These are phyloP conservation scores for Sequoia sempervirens DNA, from an alignment of 75 land plant species.

Conservation along the genomic window DNA sequence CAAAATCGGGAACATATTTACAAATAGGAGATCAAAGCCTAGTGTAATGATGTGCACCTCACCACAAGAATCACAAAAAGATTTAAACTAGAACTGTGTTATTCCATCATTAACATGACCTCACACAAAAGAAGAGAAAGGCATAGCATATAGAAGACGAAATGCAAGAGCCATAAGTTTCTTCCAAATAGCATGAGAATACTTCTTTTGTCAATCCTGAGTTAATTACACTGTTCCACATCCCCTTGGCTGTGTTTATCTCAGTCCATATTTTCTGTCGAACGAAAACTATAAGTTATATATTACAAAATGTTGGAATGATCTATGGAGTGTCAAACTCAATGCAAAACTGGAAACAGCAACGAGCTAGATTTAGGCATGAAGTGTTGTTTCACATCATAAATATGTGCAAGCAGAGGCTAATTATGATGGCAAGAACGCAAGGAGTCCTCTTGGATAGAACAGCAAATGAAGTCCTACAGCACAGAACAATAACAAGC, in stretches of 20 bases:
- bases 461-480: constrained; percentile 8
- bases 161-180: neutral
- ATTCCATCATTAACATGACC: neutral
- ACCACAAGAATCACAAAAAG: neutral
- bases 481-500: neutral
- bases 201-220: neutral
- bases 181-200: neutral
- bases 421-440: constrained; percentile 6
- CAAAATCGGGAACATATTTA: neutral
- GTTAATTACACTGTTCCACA: neutral
- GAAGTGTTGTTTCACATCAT: constrained; percentile 8
- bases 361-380: neutral
- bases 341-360: neutral
- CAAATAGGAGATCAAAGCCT: neutral
- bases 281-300: neutral
- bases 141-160: neutral
- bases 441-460: constrained; percentile 3
- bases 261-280: neutral
- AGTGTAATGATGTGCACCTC: neutral
- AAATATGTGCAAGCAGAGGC: constrained; percentile 2
- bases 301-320: neutral
- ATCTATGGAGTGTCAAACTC: neutral
- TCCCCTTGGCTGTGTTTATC: neutral
- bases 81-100: neutral
- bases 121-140: neutral